phyloP scores from a whole-genome alignment of 257 asterid genomes.

The Scutellaria barbata region DNA sequence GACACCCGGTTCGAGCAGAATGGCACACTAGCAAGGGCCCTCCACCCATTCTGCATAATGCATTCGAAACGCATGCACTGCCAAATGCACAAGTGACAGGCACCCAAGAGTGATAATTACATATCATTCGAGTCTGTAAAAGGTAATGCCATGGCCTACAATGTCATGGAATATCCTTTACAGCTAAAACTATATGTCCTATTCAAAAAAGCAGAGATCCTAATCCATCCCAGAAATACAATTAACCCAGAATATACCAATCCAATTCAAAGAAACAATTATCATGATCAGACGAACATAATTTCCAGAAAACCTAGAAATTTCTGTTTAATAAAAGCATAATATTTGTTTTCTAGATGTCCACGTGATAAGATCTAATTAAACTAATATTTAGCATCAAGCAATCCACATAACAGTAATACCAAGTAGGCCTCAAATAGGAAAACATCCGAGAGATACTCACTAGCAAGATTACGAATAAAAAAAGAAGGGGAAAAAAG shows the following conservation, averaged over 20 bases:
- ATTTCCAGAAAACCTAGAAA: slow-evolving; percentile 18
- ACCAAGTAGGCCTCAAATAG: slow-evolving; percentile 35
- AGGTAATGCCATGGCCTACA: slow-evolving; percentile 30
- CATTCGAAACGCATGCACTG: slow-evolving; percentile 21
- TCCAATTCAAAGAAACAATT: background rate
- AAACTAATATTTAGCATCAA: slow-evolving; percentile 35
- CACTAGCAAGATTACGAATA: slow-evolving; percentile 31
- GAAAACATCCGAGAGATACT: slow-evolving; percentile 26
- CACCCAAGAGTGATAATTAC: slow-evolving; percentile 24
- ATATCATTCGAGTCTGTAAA: slow-evolving; percentile 21
- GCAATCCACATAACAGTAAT: slow-evolving; percentile 28
- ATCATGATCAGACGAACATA: background rate
- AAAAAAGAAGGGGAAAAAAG: slow-evolving; percentile 1
- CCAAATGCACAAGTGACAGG: slow-evolving; percentile 17
- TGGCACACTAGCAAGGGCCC: slow-evolving; percentile 26
- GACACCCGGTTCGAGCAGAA: background rate
- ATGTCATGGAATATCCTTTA: slow-evolving; percentile 12
- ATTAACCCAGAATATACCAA: slow-evolving; percentile 17
- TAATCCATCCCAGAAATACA: background rate
- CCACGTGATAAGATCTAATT: slow-evolving; percentile 28
- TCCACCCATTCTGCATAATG: slow-evolving; percentile 14
- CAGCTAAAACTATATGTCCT: slow-evolving; percentile 3
- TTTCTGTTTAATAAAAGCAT: slow-evolving; percentile 2
- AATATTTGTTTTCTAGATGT: background rate
- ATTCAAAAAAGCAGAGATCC: slow-evolving; percentile 3